Conservation (phyloP, 345 rosid genomes). For the Balakata baccata region DNA sequence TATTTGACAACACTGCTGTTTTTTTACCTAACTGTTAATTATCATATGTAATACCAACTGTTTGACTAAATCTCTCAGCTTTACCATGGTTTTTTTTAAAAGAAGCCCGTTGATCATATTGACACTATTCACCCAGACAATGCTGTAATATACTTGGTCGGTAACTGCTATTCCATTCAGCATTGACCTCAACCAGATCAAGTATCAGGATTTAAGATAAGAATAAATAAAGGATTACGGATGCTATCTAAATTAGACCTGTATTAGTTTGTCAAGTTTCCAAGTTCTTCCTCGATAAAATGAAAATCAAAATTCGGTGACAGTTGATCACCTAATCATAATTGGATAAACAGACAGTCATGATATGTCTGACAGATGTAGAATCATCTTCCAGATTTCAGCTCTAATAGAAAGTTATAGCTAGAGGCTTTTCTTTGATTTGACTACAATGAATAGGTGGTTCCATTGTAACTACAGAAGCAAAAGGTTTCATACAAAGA, state of each 20-base stretch:
- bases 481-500: background rate
- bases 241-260: background rate
- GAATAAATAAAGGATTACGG: background rate
- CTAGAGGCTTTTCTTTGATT: background rate
- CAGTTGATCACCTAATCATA: background rate
- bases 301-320: background rate
- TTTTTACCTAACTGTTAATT: background rate
- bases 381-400: background rate
- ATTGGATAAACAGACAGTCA: slow-evolving; percentile 5
- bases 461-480: background rate
- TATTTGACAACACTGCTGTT: background rate
- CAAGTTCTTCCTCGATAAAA: background rate
- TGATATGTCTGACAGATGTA: background rate
- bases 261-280: background rate
- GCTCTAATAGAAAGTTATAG: background rate
- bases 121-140: background rate
- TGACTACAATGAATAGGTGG: background rate
- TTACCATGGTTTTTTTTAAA: background rate
- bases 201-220: background rate
- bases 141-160: background rate
- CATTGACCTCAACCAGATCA: background rate
- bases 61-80: background rate
- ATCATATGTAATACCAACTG: background rate
- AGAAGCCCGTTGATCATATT: background rate
- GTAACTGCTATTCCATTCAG: background rate